Base-by-base conservation (phyloP, 139 green algal species). In the Micromonas pusilla region DNA sequence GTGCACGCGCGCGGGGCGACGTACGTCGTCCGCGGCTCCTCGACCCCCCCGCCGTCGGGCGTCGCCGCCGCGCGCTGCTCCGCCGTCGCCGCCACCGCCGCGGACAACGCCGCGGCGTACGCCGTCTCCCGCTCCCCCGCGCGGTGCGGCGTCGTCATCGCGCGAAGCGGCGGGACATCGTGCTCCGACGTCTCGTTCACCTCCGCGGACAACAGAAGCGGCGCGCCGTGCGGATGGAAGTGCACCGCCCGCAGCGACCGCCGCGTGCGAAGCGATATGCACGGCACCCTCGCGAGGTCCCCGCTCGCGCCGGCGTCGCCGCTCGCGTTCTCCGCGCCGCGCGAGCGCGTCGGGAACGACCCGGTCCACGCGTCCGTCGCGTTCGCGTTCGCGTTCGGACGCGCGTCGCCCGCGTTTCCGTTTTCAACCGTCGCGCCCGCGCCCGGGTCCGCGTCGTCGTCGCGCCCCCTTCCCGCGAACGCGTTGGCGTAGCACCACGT, bases 181-280 rank as follows among this genome's bases (percentile, higher is more conserved):
- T 54, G 28, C 21, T 66, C 66, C 71, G 72, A 31, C 2, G 76
- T 33, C 0, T 82, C 80, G 54, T 78, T 82, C n/a, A 84, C 80
- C 82, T 97, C 92, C 0, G 92, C 92, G 0, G 91, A 94, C 25
- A 97, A 82, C 28, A 97, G 73, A 9, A 97, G 62, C 5, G 88
- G 88, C 1, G 80, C 73, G 13, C 90, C 91, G 23, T 87, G 81
- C 6, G 92, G 92, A 81, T 96, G 92, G 78, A 97, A 97, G 82
- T 95, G 91, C 34, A 97, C 87, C 13, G 92, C 92, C 0, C 92
- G 85, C 82, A 97, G 85, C 0, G 91, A 96, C 25, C 90, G 84
- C 67, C 84, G 83, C 23, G 92, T 97, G 20, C 74, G 68, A 52
- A 89, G 63, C 31, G 81, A 73, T 28, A 78, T 62, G n/a, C 70